Evolutionary conservation across 108 stramenopile species (phyloP), one percentile per base, ranked within the genome.

Genomic region (Nannochloropsis oceanica): DNA sequence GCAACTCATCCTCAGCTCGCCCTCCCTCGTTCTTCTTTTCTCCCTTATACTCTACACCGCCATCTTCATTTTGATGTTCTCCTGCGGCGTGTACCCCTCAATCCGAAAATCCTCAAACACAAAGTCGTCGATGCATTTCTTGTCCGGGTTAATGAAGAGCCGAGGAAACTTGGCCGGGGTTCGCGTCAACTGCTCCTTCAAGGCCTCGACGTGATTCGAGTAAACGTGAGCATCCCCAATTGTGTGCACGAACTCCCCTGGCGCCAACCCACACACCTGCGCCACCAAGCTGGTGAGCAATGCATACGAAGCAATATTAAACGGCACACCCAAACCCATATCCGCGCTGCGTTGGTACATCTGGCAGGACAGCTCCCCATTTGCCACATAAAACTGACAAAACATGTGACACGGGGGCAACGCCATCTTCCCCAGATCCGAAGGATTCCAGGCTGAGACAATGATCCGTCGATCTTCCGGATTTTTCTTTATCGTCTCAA

Each of bases 291-390:
- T 94, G 18, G 96, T 97, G 80, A 99, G 90, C 44, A 99, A 91
- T 11, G 96, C 93, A 87, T 99, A 99, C 25, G 94, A 94, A 0
- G 99, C 99, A 92, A 99, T 99, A 92, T 99, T 99, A 92, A 99
- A 99, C 22, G 99, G 99, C 27, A 99, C 99, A 0, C 99, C 99
- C 27, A 99, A 92, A 13, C 99, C 99, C 96, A 99, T 98, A 89
- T 99, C 99, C 12, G 97, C 99, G 84, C 94, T 94, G n/a, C 99
- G 95, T 90, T 99, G 99, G 89, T 99, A 99, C 99, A 99, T 97
- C 87, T 97, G 99, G 90, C 97, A 98, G 24, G 95, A 95, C 12
- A 99, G 91, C 91, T 98, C 98, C 50, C 97, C 96, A 84, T 94
- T 93, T 14, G 93, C 93, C 81, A 94, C 98, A 90, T 97, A 99